Conservation (phyloP, 805 yeast genomes). For the Ogataea parapolymorpha region DNA sequence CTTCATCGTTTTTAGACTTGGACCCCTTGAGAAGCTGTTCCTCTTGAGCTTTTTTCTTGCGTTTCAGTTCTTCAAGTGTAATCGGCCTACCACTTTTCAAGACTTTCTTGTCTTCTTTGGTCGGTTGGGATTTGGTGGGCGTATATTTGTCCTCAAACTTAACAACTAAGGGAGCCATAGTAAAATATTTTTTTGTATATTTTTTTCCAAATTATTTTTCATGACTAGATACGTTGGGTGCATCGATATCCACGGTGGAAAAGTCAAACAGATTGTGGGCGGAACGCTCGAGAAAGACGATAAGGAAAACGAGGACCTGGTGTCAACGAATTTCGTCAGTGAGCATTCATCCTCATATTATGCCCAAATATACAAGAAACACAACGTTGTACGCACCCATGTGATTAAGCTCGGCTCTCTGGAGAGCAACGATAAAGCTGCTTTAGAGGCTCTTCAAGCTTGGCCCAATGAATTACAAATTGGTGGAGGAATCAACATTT, state of each 20-base stretch:
- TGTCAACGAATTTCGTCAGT: conserved; percentile 77
- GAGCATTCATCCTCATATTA: conserved; percentile 69
- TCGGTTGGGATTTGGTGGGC: conserved; percentile 28
- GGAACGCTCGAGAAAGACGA: conserved; percentile 71
- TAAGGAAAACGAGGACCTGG: conserved; percentile 37
- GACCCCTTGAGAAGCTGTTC: conserved; percentile 24
- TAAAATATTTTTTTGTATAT: conserved; percentile 1
- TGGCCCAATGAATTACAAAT: conserved; percentile 79
- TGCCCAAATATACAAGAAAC: conserved; percentile 61
- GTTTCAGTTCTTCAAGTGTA: conserved; percentile 39
- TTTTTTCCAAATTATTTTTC: conserved; percentile 3
- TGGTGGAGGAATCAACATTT: conserved; percentile 86
- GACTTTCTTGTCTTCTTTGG: conserved; percentile 49
- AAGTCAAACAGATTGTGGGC: conserved; percentile 96
- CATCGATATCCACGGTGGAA: conserved; percentile 91
- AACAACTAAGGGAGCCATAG: conserved; percentile 45
- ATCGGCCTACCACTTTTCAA: conserved; percentile 62
- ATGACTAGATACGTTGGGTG: conserved; percentile 94
- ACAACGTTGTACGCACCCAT: conserved; percentile 73
- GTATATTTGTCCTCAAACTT: conserved; percentile 38
- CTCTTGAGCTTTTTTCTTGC: conserved; percentile 34
- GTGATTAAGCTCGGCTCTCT: conserved; percentile 86
- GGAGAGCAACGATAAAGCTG: conserved; percentile 77
- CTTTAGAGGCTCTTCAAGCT: conserved; percentile 63
- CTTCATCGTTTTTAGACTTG: conserved; percentile 39